phyloP scores from a whole-genome alignment of 148 eudicot species.

The Persicaria tinctoria region DNA sequence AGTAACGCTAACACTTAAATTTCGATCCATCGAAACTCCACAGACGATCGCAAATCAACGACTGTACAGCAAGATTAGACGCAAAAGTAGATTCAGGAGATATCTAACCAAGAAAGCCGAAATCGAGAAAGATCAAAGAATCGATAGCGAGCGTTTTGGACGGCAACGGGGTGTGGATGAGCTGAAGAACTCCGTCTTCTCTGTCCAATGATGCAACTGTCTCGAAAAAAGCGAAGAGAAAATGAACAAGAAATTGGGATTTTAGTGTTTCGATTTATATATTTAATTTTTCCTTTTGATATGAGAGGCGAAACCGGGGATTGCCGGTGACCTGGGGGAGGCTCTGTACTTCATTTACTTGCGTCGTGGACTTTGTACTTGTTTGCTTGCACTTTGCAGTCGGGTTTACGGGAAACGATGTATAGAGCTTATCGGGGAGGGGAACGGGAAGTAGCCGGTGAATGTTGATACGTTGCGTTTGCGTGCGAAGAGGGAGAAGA shows the following conservation, averaged over 20 bases:
- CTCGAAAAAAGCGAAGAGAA: slow-evolving; percentile 1
- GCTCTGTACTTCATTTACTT: neutral
- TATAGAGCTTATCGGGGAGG: neutral
- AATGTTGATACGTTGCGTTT: neutral
- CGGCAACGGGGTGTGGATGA: neutral
- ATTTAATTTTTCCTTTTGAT: neutral
- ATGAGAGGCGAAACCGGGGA: neutral
- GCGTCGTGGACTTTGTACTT: neutral
- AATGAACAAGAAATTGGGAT: slow-evolving; percentile 9
- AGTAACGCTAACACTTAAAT: neutral
- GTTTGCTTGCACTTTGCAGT: no score
- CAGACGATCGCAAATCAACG: neutral
- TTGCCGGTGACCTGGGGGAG: slow-evolving; percentile 6
- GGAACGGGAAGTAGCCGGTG: slow-evolving; percentile 8
- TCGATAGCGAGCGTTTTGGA: neutral
- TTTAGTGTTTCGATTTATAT: neutral
- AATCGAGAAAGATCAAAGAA: neutral
- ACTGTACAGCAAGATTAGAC: neutral
- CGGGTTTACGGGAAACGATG: neutral
- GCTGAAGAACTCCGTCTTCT: slow-evolving; percentile 3
- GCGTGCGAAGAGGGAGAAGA: neutral
- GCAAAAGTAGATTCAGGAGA: neutral
- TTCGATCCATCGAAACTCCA: neutral
- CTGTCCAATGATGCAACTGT: slow-evolving; percentile 13
- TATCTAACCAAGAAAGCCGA: neutral